phyloP scores from a whole-genome alignment of 805 yeast genomes.

The Sungouiozyma intestinalis region DNA sequence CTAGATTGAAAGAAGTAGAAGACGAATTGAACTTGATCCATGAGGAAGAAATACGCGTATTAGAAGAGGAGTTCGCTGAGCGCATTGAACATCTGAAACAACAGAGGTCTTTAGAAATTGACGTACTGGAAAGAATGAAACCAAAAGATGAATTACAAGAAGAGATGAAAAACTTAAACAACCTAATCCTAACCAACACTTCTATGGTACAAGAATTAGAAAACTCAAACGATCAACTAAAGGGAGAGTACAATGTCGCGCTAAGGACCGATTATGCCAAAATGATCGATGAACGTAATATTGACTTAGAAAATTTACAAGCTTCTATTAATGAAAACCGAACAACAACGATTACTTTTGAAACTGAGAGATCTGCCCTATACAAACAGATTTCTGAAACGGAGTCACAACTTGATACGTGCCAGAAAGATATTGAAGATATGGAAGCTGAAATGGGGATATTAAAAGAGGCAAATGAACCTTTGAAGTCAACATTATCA shows the following conservation, averaged over 20 bases:
- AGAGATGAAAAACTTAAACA: conserved; percentile 11
- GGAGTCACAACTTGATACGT: conserved; percentile 3
- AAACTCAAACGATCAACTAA: conserved; percentile 4
- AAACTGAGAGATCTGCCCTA: not conserved
- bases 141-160: conserved; percentile 18
- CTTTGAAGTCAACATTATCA: not conserved
- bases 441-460: conserved; percentile 7
- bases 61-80: conserved; percentile 18
- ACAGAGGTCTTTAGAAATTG: conserved; percentile 13
- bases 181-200: too few relatives aligned
- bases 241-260: not conserved
- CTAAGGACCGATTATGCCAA: too few relatives aligned
- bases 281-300: conserved; percentile 2
- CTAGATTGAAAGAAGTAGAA: conserved; percentile 8
- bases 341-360: not conserved
- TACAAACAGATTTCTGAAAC: not conserved
- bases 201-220: too few relatives aligned
- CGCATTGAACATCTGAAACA: conserved; percentile 8
- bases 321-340: not conserved
- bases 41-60: conserved; percentile 19
- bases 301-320: not conserved
- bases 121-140: conserved; percentile 11
- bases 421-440: conserved; percentile 11
- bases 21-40: conserved; percentile 14
- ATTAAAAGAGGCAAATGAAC: conserved; percentile 2